Conservation (phyloP, 2,329 filamentous ascomycete species). For the Ramichloridium luteum region DNA sequence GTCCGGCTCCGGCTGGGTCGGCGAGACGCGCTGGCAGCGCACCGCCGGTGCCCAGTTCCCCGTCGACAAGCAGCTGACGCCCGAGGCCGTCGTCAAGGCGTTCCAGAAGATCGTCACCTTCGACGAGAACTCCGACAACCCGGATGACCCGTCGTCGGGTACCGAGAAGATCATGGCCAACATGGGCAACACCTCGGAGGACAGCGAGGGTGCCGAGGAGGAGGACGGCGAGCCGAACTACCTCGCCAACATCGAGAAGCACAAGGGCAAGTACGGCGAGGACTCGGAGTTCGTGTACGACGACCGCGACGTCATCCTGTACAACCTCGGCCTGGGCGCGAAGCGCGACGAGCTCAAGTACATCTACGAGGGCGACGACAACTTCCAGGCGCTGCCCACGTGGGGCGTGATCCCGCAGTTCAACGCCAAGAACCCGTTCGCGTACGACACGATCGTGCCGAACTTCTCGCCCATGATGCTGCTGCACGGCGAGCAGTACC, state of each 20-base stretch:
- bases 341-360: slow-evolving; percentile 79
- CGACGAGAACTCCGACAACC: slow-evolving; percentile 77
- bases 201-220: slow-evolving; percentile 2
- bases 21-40: slow-evolving; percentile 88
- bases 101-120: slow-evolving; percentile 78
- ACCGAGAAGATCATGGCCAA: slow-evolving; percentile 74
- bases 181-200: slow-evolving; percentile 54
- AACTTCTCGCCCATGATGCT: slow-evolving; percentile 99
- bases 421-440: slow-evolving; percentile 68
- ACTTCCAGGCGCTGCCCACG: slow-evolving; percentile 91
- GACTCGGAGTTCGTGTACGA: slow-evolving; percentile 71
- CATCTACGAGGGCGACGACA: slow-evolving; percentile 79
- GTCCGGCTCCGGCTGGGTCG: slow-evolving; percentile 88
- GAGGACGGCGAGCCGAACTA: slow-evolving; percentile 38
- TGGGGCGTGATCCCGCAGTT: slow-evolving; percentile 95
- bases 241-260: slow-evolving; percentile 62
- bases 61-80: slow-evolving; percentile 66
- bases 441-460: slow-evolving; percentile 69
- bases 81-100: slow-evolving; percentile 66
- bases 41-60: slow-evolving; percentile 84
- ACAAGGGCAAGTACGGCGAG: slow-evolving; percentile 57
- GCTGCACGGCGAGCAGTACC: slow-evolving; percentile 95
- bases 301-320: slow-evolving; percentile 82
- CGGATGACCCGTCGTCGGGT: slow-evolving; percentile 63
- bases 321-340: slow-evolving; percentile 88